Conservation (phyloP, 169 alveolate species). For the Plasmodium reichenowi region DNA sequence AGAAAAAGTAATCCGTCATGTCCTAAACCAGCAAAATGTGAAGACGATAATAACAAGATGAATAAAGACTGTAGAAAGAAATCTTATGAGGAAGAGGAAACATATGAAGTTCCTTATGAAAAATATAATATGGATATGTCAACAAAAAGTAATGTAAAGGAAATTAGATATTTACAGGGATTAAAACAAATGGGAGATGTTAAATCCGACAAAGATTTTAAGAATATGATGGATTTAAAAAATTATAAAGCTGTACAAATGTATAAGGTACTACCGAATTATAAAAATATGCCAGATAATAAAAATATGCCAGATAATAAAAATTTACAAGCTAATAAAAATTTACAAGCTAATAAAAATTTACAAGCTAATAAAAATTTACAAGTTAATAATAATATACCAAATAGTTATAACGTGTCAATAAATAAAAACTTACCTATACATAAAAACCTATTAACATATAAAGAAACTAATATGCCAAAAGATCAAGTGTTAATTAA, state of each 20-base stretch:
- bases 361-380: background rate
- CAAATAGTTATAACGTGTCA: background rate
- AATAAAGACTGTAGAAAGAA: background rate
- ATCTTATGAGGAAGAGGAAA: background rate
- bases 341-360: too few relatives aligned
- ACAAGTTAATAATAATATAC: background rate
- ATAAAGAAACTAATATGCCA: too few relatives aligned
- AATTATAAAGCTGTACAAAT: slow-evolving; percentile 24
- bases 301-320: slow-evolving; percentile 14
- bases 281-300: background rate
- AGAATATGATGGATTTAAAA: background rate
- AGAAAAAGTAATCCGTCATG: slow-evolving; percentile 42
- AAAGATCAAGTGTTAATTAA: too few relatives aligned
- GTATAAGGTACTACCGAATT: background rate
- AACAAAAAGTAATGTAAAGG: slow-evolving; percentile 13
- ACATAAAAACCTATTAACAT: too few relatives aligned
- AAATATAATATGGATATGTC: slow-evolving; percentile 13
- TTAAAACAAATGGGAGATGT: too few relatives aligned
- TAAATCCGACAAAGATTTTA: too few relatives aligned
- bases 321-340: background rate
- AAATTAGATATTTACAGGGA: background rate
- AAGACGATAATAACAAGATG: slow-evolving; percentile 1
- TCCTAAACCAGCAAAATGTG: slow-evolving; percentile 33
- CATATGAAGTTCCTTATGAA: slow-evolving; percentile 2
- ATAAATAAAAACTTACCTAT: slow-evolving; percentile 6